A percentile compares a stretch with the other conserved stretches of the same genome.
Conservation (phyloP, 139 green algal genomes). For the Chara braunii region DNA sequence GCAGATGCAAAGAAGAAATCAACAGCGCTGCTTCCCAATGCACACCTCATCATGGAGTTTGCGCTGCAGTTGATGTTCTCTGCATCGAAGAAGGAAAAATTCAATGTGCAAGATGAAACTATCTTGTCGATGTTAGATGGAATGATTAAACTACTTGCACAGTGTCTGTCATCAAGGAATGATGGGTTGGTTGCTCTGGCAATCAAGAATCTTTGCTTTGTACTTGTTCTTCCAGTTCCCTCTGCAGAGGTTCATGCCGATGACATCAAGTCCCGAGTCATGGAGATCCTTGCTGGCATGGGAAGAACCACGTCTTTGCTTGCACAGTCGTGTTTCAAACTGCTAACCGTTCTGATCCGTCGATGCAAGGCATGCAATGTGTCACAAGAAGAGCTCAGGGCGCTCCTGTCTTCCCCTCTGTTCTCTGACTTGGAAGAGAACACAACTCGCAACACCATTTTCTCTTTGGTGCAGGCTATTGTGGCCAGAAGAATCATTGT, state of each 20-base stretch:
- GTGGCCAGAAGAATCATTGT: constrained; percentile 66
- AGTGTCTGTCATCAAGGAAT: constrained; percentile 44
- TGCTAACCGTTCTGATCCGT: constrained; percentile 65
- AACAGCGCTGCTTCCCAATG: constrained; percentile 41
- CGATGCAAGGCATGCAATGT: constrained; percentile 13
- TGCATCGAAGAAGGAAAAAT: constrained; percentile 30
- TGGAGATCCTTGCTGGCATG: constrained; percentile 4
- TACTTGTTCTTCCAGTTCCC: too few relatives aligned
- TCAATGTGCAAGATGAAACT: constrained; percentile 24
- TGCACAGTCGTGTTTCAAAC: constrained; percentile 55
- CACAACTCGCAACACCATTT: constrained; percentile 46
- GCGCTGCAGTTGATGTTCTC: constrained; percentile 62
- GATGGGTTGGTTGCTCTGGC: constrained; percentile 50
- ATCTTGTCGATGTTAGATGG: constrained; percentile 53
- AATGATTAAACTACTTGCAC: constrained; percentile 63
- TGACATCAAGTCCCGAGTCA: constrained; percentile 2
- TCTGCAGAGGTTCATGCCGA: too few relatives aligned
- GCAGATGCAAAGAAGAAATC: neutral
- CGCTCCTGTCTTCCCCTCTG: constrained; percentile 60
- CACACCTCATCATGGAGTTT: constrained; percentile 71
- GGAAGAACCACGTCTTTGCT: neutral
- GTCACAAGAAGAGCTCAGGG: constrained; percentile 52
- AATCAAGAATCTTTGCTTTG: constrained; percentile 19
- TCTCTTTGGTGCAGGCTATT: constrained; percentile 67
- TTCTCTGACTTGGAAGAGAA: constrained; percentile 67